Evolutionary conservation across 2,329 filamentous ascomycete genomes (phyloP).

Genomic region (Ilyonectria sp.): DNA sequence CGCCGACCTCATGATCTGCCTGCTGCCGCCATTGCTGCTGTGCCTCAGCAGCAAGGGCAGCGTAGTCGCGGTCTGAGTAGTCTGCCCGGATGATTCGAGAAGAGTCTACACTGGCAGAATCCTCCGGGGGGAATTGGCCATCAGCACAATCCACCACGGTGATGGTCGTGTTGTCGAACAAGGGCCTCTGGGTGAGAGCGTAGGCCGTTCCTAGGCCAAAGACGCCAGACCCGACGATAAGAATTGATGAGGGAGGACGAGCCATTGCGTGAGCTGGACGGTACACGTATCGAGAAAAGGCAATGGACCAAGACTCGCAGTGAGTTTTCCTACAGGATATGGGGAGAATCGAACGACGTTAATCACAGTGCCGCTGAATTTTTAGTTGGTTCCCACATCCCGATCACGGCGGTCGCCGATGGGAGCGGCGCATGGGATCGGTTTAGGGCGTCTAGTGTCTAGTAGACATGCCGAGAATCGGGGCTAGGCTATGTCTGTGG

Average conservation of each 20-base stretch:
- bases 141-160: constrained; percentile 72
- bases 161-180: constrained; percentile 68
- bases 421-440: constrained; percentile 28
- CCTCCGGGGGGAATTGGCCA: constrained; percentile 71
- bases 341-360: constrained; percentile 7
- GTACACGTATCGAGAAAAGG: constrained; percentile 25
- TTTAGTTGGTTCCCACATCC: constrained; percentile 38
- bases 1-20: constrained; percentile 70
- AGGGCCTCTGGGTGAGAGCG: constrained; percentile 75
- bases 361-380: constrained; percentile 33
- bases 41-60: constrained; percentile 79
- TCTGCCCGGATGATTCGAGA: constrained; percentile 79
- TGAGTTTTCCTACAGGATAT: constrained; percentile 8
- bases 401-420: constrained; percentile 46
- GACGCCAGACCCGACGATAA: constrained; percentile 79
- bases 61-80: constrained; percentile 86
- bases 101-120: constrained; percentile 74
- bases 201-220: constrained; percentile 76
- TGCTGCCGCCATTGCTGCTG: constrained; percentile 78
- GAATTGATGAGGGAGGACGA: constrained; percentile 64
- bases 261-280: constrained; percentile 47
- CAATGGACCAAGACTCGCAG: constrained; percentile 21
- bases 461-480: constrained; percentile 40
- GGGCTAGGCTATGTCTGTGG: constrained; percentile 26
- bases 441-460: constrained; percentile 18